Evolutionary conservation across 768 basidiomycete species (phyloP).

Genomic region (Antrodiella citrinella): DNA sequence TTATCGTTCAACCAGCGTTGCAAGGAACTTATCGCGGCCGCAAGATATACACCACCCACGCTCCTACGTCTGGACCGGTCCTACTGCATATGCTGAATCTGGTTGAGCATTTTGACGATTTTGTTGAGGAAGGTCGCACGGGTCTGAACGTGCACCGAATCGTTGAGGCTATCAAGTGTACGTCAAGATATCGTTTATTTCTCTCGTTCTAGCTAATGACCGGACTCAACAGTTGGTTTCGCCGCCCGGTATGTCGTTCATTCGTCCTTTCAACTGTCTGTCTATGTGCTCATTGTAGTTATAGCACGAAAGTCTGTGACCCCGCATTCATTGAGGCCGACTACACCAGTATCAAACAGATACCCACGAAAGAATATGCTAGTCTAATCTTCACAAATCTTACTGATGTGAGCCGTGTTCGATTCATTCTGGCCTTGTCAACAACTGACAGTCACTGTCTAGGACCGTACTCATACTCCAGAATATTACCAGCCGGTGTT

Average conservation of each 20-base stretch:
- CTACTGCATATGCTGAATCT: conserved; percentile 89
- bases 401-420: conserved; percentile 64
- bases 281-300: conserved; percentile 1
- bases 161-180: conserved; percentile 81
- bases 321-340: conserved; percentile 50
- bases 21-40: conserved; percentile 69
- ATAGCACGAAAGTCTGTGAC: conserved; percentile 78
- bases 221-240: conserved; percentile 41
- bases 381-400: conserved; percentile 54
- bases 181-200: too few species aligned
- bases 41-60: conserved; percentile 76
- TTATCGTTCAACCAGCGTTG: conserved; percentile 65
- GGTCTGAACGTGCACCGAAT: conserved; percentile 68
- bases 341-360: conserved; percentile 46
- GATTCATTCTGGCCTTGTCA: background rate
- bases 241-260: conserved; percentile 43
- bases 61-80: conserved; percentile 86
- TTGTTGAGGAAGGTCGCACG: conserved; percentile 41
- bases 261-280: background rate
- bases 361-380: conserved; percentile 65
- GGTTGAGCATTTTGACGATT: conserved; percentile 61
- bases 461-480: conserved; percentile 77
- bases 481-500: conserved; percentile 81
- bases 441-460: conserved; percentile 8
- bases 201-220: conserved; percentile 4